phyloP scores from a whole-genome alignment of 192 early-diverging fungal genomes.

The Linnemannia zychae region DNA sequence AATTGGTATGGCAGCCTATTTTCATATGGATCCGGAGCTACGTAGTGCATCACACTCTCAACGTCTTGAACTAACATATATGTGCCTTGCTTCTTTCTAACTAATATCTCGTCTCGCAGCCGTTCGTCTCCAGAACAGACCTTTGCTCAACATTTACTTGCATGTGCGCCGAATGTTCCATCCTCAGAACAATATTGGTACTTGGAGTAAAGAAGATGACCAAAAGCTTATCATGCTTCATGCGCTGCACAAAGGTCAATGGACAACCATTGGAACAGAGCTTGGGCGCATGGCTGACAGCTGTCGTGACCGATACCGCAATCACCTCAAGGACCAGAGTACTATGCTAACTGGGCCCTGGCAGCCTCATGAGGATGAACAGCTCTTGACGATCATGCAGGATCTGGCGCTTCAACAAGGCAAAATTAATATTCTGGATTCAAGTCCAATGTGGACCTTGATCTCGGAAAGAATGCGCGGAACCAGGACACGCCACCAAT shows the following conservation, averaged over 20 bases:
- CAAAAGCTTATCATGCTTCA: conserved; percentile 44
- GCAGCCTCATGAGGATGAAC: conserved; percentile 52
- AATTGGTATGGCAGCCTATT: conserved; percentile 28
- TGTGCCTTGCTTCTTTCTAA: background rate
- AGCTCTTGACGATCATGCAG: conserved; percentile 47
- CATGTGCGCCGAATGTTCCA: conserved; percentile 58
- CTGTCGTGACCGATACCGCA: conserved; percentile 56
- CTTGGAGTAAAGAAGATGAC: conserved; percentile 59
- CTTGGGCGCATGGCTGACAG: conserved; percentile 53
- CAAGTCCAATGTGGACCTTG: conserved; percentile 54
- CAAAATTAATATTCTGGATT: conserved; percentile 49
- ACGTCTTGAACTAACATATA: background rate
- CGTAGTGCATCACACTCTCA: background rate
- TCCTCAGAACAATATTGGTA: conserved; percentile 52
- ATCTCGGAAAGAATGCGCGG: conserved; percentile 56
- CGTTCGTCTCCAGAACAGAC: conserved; percentile 40
- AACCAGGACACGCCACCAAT: conserved; percentile 50
- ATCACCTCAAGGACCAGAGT: conserved; percentile 47
- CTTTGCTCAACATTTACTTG: conserved; percentile 49
- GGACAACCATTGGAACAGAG: conserved; percentile 56
- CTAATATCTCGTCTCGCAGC: conserved; percentile 13
- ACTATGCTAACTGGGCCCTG: conserved; percentile 54
- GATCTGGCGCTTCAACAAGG: conserved; percentile 52
- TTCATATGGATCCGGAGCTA: background rate
- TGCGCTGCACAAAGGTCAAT: conserved; percentile 46